Conservation (phyloP, 2,329 filamentous ascomycete species). For the Trichophyton rubrum region DNA sequence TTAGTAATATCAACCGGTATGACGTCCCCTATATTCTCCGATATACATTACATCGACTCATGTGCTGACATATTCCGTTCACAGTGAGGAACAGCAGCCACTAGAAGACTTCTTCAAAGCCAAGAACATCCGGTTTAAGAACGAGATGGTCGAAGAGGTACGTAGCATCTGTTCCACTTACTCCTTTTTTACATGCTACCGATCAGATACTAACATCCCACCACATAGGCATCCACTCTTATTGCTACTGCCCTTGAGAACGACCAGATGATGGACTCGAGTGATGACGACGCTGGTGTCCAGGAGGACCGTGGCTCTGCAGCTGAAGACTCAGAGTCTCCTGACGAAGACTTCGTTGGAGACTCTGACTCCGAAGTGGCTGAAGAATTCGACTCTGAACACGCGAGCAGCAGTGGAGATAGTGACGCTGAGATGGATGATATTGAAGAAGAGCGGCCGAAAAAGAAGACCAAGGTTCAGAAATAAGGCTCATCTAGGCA, state of each 20-base stretch:
- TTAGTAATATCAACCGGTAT: constrained; percentile 93
- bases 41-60: background rate
- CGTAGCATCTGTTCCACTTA: constrained; percentile 28
- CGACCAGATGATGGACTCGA: constrained; percentile 69
- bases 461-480: constrained; percentile 49
- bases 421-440: constrained; percentile 50
- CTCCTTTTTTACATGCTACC: background rate
- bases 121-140: constrained; percentile 91
- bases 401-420: constrained; percentile 68
- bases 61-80: constrained; percentile 2
- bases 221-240: constrained; percentile 39
- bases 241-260: constrained; percentile 74
- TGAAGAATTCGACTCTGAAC: constrained; percentile 86
- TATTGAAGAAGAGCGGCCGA: constrained; percentile 44
- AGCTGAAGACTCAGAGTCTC: constrained; percentile 89
- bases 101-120: constrained; percentile 97
- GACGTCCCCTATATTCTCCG: constrained; percentile 8
- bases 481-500: background rate
- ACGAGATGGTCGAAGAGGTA: constrained; percentile 94
- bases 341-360: constrained; percentile 90
- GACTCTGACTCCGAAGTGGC: constrained; percentile 91
- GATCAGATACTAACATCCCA: constrained; percentile 18
- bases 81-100: constrained; percentile 77
- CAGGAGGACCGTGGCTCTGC: constrained; percentile 74
- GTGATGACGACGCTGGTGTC: constrained; percentile 62